These are phyloP conservation scores for Agrocybe praecox DNA, from an alignment of 768 basidiomycete genomes.

Conservation along the genomic window DNA sequence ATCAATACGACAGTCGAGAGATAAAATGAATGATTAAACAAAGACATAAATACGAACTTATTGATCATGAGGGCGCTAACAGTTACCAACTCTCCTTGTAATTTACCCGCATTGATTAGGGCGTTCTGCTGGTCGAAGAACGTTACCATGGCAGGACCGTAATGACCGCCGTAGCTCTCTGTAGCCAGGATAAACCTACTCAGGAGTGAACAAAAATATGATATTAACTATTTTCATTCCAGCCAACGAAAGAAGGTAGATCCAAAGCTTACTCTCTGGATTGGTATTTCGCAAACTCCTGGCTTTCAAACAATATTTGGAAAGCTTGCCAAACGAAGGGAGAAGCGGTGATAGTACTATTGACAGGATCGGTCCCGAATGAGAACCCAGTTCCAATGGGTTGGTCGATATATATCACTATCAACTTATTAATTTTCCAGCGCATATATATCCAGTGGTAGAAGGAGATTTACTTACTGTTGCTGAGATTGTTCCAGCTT, in stretches of 20 bases:
- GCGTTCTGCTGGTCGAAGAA: constrained; percentile 67
- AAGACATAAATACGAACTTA: no score
- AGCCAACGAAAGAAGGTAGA: background rate
- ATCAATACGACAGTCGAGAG: background rate
- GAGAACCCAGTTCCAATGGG: constrained; percentile 71
- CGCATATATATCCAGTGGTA: no score
- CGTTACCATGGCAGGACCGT: constrained; percentile 64
- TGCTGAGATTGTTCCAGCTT: constrained; percentile 72
- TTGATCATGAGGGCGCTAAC: constrained; percentile 69
- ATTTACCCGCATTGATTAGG: constrained; percentile 42
- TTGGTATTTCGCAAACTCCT: constrained; percentile 50
- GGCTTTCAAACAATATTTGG: constrained; percentile 63
- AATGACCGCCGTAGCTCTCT: constrained; percentile 72
- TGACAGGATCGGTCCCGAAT: constrained; percentile 56
- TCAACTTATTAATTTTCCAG: background rate
- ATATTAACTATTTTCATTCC: background rate
- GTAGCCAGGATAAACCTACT: constrained; percentile 64
- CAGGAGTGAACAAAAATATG: background rate
- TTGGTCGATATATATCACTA: constrained; percentile 74
- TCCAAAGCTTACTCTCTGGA: constrained; percentile 53
- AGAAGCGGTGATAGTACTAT: constrained; percentile 58
- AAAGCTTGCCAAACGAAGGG: constrained; percentile 63
- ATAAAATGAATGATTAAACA: no score
- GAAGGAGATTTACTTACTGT: constrained; percentile 44
- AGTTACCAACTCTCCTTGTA: constrained; percentile 51